phyloP scores from a whole-genome alignment of 2,329 filamentous ascomycete genomes.

The Penicillium sp. region DNA sequence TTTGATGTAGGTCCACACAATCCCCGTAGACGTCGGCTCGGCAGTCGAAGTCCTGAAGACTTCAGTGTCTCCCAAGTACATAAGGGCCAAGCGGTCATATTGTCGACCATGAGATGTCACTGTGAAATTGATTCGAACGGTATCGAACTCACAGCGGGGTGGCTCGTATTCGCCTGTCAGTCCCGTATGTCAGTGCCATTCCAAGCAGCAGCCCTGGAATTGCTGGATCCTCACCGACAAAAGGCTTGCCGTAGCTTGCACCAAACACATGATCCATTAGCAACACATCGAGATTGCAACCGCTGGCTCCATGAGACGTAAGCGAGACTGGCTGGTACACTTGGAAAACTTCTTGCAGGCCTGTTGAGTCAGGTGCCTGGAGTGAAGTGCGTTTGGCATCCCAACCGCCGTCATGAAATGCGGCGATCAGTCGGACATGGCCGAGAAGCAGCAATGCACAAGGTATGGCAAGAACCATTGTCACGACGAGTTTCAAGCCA shows the following conservation, averaged over 20 bases:
- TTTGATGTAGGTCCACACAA: slow-evolving; percentile 73
- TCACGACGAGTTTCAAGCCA: neutral
- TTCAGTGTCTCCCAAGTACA: slow-evolving; percentile 75
- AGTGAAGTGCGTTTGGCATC: neutral
- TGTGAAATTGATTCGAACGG: slow-evolving; percentile 73
- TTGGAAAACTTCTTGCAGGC: slow-evolving; percentile 63
- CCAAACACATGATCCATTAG: slow-evolving; percentile 71
- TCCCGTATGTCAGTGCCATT: neutral
- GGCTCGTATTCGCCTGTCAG: slow-evolving; percentile 61
- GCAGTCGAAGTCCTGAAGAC: slow-evolving; percentile 83
- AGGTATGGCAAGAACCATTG: neutral
- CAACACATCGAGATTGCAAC: slow-evolving; percentile 42
- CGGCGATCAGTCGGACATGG: neutral
- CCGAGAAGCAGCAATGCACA: neutral
- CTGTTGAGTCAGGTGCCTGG: slow-evolving; percentile 3
- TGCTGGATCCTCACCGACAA: slow-evolving; percentile 57
- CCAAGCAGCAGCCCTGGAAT: neutral
- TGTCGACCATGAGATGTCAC: slow-evolving; percentile 69
- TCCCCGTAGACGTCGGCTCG: slow-evolving; percentile 69
- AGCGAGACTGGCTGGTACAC: slow-evolving; percentile 62
- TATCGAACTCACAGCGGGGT: slow-evolving; percentile 68
- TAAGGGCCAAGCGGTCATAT: slow-evolving; percentile 71
- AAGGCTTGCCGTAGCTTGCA: slow-evolving; percentile 70
- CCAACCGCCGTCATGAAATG: neutral
- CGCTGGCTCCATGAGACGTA: slow-evolving; percentile 40